Evolutionary conservation across 176 grass and related monocot species (phyloP).

Genomic region (Zea luxurians): DNA sequence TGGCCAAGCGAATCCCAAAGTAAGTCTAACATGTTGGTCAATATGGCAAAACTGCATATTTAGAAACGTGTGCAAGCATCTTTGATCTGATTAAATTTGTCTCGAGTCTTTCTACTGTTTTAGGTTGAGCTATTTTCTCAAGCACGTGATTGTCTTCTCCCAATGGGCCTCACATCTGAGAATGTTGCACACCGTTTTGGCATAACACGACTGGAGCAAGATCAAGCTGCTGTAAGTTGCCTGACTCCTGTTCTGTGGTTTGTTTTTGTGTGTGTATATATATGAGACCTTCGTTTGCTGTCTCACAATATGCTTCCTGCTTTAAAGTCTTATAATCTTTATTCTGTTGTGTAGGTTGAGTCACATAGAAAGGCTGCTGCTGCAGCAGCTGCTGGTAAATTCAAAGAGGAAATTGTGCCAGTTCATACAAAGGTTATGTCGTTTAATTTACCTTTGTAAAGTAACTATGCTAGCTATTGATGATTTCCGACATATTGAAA

Average conservation of each 20-base stretch:
- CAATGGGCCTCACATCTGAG: constrained; percentile 93
- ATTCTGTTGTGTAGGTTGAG: constrained; percentile 68
- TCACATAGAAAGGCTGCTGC: constrained; percentile 86
- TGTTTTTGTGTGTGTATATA: not conserved
- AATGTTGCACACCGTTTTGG: constrained; percentile 88
- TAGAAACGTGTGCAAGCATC: constrained; percentile 20
- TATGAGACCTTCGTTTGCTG: not conserved
- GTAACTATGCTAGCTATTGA: constrained; percentile 11
- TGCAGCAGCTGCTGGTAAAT: constrained; percentile 74
- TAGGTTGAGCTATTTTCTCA: constrained; percentile 78
- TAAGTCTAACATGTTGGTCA: constrained; percentile 37
- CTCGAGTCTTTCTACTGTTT: constrained; percentile 33
- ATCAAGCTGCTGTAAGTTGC: constrained; percentile 73
- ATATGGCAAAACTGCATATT: constrained; percentile 10
- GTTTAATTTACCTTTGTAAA: constrained; percentile 23
- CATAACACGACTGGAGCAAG: constrained; percentile 82
- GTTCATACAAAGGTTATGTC: constrained; percentile 69
- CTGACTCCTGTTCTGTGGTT: constrained; percentile 24
- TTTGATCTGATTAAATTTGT: constrained; percentile 30
- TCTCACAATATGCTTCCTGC: not conserved
- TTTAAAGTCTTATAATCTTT: constrained; percentile 34
- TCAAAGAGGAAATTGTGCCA: constrained; percentile 90
- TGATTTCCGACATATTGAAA: not conserved
- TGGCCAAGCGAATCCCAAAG: constrained; percentile 67
- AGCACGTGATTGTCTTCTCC: constrained; percentile 89